Base-by-base conservation (phyloP, 2,329 filamentous ascomycete species). In the Ophidiomyces ophidiicola region DNA sequence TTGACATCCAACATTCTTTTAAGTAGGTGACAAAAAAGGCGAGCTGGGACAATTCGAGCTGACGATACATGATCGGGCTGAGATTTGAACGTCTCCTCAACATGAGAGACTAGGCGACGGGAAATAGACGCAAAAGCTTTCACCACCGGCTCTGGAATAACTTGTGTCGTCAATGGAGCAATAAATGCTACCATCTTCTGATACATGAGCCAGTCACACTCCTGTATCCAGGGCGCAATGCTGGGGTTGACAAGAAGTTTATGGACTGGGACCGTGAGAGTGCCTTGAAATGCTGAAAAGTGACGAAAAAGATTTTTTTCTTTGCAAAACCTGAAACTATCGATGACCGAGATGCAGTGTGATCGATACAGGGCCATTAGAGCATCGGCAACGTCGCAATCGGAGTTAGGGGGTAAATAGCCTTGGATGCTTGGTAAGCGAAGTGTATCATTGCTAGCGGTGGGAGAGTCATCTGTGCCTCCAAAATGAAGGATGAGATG, bases 221-320 rank as follows among this genome's bases (percentile, higher is more conserved):
- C 82, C 56, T 90, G 83, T 45, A 98, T 92, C 90, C 90, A 98
- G 1, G 81, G 73, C 2, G 86, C 84, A 40, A 96, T 67, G 40
- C 78, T 78, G 2, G 81, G 77, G 53, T 93, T 77, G 10, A 78
- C 78, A 52, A 98, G 81, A 2, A 98, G 66, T 59, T 92, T 94
- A 59, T 94, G 86, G 2, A 96, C 88, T 4, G 90, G 90, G 60
- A 94, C 92, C 0, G 90, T 98, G 52, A 98, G 73, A 1, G 87
- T 96, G 40, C 90, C 90, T 53, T 94, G 85, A 58, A 98, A 96
- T 1, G 88, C 90, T 4, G 82, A 87, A 57, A 92, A 94, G 11
- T 94, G 74, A 48, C 92, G 84, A 57, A 94, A 93, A 58, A 98
- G 93, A 5, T 86, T 88, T 63, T 94, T 93, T 60, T 94, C 85